Evolutionary conservation across 176 grass and related monocot genomes (phyloP), one percentile per base, ranked within the genome.

Genomic region (Musa itinerans): DNA sequence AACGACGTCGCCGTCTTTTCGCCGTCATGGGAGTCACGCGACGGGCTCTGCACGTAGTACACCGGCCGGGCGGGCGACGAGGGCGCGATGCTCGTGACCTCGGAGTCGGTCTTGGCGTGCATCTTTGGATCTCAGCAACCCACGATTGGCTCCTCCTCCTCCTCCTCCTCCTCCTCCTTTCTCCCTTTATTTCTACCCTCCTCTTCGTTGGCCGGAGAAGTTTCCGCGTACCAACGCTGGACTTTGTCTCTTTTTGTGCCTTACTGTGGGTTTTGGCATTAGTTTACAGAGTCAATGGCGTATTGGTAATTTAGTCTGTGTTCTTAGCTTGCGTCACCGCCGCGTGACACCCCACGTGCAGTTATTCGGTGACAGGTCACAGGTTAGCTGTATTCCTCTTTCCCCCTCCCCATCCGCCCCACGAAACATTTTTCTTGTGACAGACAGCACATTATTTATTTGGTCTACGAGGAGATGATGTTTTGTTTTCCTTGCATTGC

Each of bases 21-120:
- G 12, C 94, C 94, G 65, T 97, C 88, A 63, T 93, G 90, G n/a
- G 75, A 77, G 48, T 77, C 75, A 11, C 75, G 58, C 0, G 93
- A 97, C 0, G 90, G 94, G 86, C 94, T 97, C 82, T 93, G 90
- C 15, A 97, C 88, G 86, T 90, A 97, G 86, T 97, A 97, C 0
- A 82, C 79, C 59, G 62, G 55, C 74, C 85, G 68, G 55, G 85
- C 63, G 26, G 95, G 95, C 12, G 95, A 99, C 0, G 90, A 99
- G 0, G 88, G 78, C 0, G 90, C 95, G 54, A 91, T 81, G 84
- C 95, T 99, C 3, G 90, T 99, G 19, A 91, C 95, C 71, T 98
- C 90, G 0, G 95, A 98, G 81, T 98, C 95, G 66, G 90, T 98
- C 86, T 98, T 98, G 50, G 90, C 86, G 75, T 99, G 95, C 90